Base-by-base conservation (phyloP, 176 grass and related monocot genomes). In the Hyparrhenia diplandra region DNA sequence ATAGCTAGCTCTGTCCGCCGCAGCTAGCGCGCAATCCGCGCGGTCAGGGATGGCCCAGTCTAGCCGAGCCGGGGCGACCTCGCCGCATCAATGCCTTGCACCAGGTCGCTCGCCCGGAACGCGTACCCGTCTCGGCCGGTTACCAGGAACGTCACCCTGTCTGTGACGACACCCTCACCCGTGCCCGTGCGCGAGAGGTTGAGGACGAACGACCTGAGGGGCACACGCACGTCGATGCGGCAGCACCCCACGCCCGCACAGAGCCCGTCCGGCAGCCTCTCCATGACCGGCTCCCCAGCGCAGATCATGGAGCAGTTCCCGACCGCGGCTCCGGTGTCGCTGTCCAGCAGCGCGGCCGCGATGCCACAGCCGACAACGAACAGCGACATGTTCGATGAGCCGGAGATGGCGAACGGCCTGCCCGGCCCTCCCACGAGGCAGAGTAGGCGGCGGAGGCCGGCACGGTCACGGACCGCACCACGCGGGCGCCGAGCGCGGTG, bases 131-230 rank as follows among this genome's bases (percentile, higher is more conserved):
- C n/a, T n/a, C n/a, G n/a, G n/a, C n/a, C n/a, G n/a, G n/a, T n/a
- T n/a, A n/a, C n/a, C n/a, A n/a, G n/a, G n/a, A n/a, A n/a, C n/a
- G n/a, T n/a, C n/a, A n/a, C n/a, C n/a, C n/a, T n/a, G n/a, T n/a
- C n/a, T n/a, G n/a, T n/a, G n/a, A n/a, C n/a, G n/a, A n/a, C n/a
- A n/a, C n/a, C n/a, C n/a, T n/a, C n/a, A n/a, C n/a, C n/a, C n/a
- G n/a, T n/a, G n/a, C n/a, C n/a, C n/a, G n/a, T n/a, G n/a, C 71
- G 46, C 28, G 45, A 73, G 71, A 32, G 17, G 71, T 73, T 73
- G 4, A 73, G 46, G 29, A 30, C 13, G 71, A 73, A 73, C 46
- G 45, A 17, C 10, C 71, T 12, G 17, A 73, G 71, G 17, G 27
- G 16, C 9, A 54, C 71, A 5, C 17, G 28, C 1, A 73, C 10